Evolutionary conservation across 495 filamentous ascomycete species (phyloP), one percentile per base, ranked within the genome.

Genomic region (Daldinia decipiens): DNA sequence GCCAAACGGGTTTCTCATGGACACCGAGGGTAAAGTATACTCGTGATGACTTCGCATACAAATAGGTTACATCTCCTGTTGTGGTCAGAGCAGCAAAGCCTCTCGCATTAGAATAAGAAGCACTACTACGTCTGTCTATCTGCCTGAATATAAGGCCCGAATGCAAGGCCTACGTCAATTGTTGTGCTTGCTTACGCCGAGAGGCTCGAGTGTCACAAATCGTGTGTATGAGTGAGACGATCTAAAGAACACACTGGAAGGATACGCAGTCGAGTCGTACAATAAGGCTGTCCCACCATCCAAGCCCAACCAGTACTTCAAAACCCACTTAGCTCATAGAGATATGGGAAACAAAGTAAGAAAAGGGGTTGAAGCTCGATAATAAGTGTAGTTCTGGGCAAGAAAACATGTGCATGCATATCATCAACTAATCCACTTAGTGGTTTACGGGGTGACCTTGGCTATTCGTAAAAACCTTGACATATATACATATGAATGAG

Each of bases 401-500:
- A 32, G 34, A 39, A 51, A 40, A 32, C 54, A 51, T 38, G 1
- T 40, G n/a, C 53, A 62, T 54, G 21, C 11, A 63, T 21, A 36
- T 1, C 31, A 19, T 27, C 7, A 39, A 29, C 17, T 40, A 36
- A 34, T 52, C 19, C 34, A 40, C 8, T 31, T 47, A 24, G 21
- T 53, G 19, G 27, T 17, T 58, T 34, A 52, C 40, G 52, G 31
- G 31, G 56, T 40, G 56, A 67, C 45, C 27, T 59, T 58, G 58
- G 54, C 27, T 58, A 26, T 54, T 67, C 54, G 58, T 38, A 55
- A 39, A 58, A 59, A 45, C 45, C 62, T 19, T 27, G 47, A 53
- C 56, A 51, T 68, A 68, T 72, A 36, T 13, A 68, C 64, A 72
- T 27, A 27, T 43, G 27, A 13, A 27, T 65, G 19, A 51, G 36